Evolutionary conservation across 2,329 filamentous ascomycete species (phyloP), one percentile per base, ranked within the genome.

Genomic region (Gyromitra esculenta): DNA sequence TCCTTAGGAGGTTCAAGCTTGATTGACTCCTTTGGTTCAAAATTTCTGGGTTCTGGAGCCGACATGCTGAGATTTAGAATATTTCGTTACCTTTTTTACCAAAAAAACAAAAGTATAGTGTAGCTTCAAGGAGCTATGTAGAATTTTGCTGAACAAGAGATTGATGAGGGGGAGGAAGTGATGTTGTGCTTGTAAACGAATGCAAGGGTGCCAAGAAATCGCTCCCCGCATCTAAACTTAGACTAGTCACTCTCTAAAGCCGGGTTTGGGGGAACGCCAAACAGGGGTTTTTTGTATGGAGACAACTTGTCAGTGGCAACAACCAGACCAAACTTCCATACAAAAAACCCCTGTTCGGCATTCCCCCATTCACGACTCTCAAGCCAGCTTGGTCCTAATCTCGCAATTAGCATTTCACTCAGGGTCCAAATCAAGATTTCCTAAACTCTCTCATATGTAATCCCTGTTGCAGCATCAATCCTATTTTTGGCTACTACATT

Each of bases 1-100:
- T 93, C 88, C 85, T 96, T 98, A 13, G 96, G 96, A 48, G 93
- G 91, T 74, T 91, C 87, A 75, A 99, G 89, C 73, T 90, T 85
- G 76, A 96, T 91, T 1, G 92, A 88, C 37, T 86, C 85, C 84
- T 96, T 96, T 56, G 93, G 93, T 83, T 92, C 91, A 81, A 96
- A 96, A 81, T 88, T 91, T 79, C 87, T 88, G 77, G 87, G 62
- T 48, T 60, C 54, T 21, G 72, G 76, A 15, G 62, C 73, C 8
- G 78, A 74, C 78, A 79, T 79, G 9, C 57, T 64, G 83, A 88
- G 90, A 90, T 78, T 74, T 84, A 73, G 56, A 43, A 21, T 60
- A 57, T 67, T 21, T 48, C 1, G 39, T 56, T 43, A 54, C 21
- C 43, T 41, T 45, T 43, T 59, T 57, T 73, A 39, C 57, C 39